Conservation (phyloP, 352 stramenopile species). For the Phytophthora meadii region DNA sequence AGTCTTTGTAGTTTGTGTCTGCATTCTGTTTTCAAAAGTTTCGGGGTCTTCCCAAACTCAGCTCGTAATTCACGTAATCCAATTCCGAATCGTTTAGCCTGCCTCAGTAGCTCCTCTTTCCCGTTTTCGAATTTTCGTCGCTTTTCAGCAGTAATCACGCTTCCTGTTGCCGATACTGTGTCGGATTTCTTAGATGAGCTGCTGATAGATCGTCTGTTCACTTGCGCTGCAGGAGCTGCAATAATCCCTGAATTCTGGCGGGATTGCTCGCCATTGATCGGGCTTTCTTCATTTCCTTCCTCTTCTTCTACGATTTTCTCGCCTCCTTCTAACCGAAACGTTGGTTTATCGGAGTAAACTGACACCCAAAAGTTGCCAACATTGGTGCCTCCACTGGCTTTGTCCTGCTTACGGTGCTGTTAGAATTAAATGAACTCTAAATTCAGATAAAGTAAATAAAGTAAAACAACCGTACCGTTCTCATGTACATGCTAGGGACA, state of each 20-base stretch:
- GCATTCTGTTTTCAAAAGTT: conserved; percentile 63
- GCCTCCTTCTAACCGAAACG: conserved; percentile 74
- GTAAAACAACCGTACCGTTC: conserved; percentile 53
- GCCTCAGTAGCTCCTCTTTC: conserved; percentile 72
- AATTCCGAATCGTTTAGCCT: conserved; percentile 71
- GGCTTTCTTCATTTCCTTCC: conserved; percentile 59
- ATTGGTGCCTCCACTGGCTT: conserved; percentile 77
- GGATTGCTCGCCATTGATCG: conserved; percentile 5
- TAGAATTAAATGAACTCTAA: neutral
- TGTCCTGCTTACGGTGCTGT: conserved; percentile 49
- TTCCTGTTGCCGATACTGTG: conserved; percentile 38
- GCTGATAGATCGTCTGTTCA: conserved; percentile 11
- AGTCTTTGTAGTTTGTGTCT: conserved; percentile 66
- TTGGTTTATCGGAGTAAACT: conserved; percentile 74
- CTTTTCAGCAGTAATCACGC: conserved; percentile 47
- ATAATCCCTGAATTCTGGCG: conserved; percentile 3
- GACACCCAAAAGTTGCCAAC: conserved; percentile 86
- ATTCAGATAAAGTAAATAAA: neutral
- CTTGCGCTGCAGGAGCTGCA: no score
- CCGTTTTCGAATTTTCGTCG: conserved; percentile 71
- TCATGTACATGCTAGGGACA: conserved; percentile 89
- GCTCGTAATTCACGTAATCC: conserved; percentile 68
- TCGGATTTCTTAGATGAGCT: conserved; percentile 49
- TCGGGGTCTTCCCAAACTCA: conserved; percentile 66
- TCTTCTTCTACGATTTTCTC: conserved; percentile 85